Evolutionary conservation across 495 filamentous ascomycete genomes (phyloP).

Genomic region (Halenospora varia): DNA sequence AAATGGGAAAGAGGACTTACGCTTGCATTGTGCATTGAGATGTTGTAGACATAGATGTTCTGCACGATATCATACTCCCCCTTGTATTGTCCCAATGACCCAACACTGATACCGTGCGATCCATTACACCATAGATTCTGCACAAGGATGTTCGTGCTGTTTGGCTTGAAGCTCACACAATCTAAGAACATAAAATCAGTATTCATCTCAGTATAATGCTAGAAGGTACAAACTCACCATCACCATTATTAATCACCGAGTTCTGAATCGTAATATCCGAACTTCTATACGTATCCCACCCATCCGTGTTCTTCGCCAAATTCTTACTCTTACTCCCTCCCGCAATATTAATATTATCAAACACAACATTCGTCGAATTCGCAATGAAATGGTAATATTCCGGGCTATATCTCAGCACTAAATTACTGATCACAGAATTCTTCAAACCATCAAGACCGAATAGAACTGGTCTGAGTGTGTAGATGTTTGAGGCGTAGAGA

Average conservation of each 20-base stretch:
- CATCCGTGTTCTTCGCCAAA: slow-evolving; percentile 63
- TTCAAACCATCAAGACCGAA: slow-evolving; percentile 60
- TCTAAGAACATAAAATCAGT: slow-evolving; percentile 32
- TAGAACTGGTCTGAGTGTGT: slow-evolving; percentile 57
- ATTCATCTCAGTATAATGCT: neutral
- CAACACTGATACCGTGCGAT: slow-evolving; percentile 70
- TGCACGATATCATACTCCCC: slow-evolving; percentile 62
- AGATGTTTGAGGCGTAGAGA: slow-evolving; percentile 47
- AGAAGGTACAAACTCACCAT: slow-evolving; percentile 38
- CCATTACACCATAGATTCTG: slow-evolving; percentile 69
- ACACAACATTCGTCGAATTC: slow-evolving; percentile 62
- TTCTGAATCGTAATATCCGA: slow-evolving; percentile 63
- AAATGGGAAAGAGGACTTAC: slow-evolving; percentile 4
- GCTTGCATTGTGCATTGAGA: slow-evolving; percentile 61
- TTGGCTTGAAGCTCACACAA: slow-evolving; percentile 77
- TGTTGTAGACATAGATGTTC: slow-evolving; percentile 62
- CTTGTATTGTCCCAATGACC: slow-evolving; percentile 62
- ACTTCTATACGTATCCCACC: slow-evolving; percentile 67
- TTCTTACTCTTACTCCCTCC: slow-evolving; percentile 47
- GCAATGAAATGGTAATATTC: slow-evolving; percentile 67
- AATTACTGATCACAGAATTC: slow-evolving; percentile 53
- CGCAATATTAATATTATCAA: slow-evolving; percentile 61
- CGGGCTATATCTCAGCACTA: slow-evolving; percentile 60
- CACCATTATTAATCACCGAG: slow-evolving; percentile 63
- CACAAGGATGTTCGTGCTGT: slow-evolving; percentile 68